phyloP scores from a whole-genome alignment of 108 stramenopile species.

The Pseudonitzschia multistriata region DNA sequence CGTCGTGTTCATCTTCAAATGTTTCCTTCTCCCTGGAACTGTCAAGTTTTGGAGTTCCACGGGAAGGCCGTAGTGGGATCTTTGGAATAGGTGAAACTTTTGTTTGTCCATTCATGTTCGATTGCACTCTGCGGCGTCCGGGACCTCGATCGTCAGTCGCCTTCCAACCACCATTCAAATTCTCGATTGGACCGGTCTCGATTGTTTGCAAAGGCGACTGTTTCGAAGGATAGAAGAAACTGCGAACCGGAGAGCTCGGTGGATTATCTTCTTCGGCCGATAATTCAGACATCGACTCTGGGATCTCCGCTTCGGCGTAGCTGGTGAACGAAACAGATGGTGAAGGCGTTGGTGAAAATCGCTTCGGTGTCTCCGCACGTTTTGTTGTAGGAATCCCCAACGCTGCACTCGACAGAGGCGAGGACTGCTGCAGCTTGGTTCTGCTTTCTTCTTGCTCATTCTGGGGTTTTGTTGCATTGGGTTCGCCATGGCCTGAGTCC shows the following conservation, averaged over 20 bases:
- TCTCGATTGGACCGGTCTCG: not conserved
- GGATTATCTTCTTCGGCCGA: not conserved
- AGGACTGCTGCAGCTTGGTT: not conserved
- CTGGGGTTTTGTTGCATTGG: not conserved
- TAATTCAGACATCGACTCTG: conserved; percentile 7
- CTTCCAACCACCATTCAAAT: not conserved
- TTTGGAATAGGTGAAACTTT: not conserved
- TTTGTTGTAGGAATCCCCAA: not conserved
- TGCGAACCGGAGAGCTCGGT: conserved; percentile 18
- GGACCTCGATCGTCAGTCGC: not conserved
- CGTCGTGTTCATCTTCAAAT: conserved; percentile 13
- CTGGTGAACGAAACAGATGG: not conserved
- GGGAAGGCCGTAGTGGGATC: not conserved
- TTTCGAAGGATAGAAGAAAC: conserved; percentile 45
- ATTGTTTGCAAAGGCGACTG: conserved; percentile 5
- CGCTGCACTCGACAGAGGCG: not conserved
- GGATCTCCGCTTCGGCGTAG: not conserved
- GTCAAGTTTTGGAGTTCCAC: not conserved
- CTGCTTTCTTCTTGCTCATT: not conserved
- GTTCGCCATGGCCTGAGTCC: not conserved
- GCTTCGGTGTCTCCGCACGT: not conserved
- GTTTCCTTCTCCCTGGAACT: not conserved
- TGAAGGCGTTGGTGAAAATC: not conserved
- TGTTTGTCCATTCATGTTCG: not conserved
- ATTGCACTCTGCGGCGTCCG: not conserved